A percentile compares a stretch with the other conserved stretches of the same genome.
Evolutionary conservation across 73 alveolate species (phyloP).

Genomic region (Tetrahymena malaccensis): DNA sequence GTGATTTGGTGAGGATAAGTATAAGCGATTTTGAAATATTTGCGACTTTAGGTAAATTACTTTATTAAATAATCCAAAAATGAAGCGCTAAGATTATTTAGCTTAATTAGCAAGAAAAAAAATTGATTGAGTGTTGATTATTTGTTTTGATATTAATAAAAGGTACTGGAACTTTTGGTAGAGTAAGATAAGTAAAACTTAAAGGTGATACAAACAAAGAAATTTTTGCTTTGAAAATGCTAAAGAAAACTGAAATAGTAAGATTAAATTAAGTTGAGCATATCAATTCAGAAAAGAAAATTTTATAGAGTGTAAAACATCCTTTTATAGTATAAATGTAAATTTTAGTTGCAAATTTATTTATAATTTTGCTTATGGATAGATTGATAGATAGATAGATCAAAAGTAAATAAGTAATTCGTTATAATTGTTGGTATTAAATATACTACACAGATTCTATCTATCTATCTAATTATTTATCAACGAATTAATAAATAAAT

Average conservation of each 20-base stretch:
- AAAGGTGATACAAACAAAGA: slow-evolving; percentile 46
- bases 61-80: neutral
- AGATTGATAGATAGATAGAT: slow-evolving; percentile 61
- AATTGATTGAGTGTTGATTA: neutral
- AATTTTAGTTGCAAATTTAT: slow-evolving; percentile 47
- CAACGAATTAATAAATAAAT: slow-evolving; percentile 62
- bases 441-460: neutral
- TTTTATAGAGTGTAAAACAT: slow-evolving; percentile 22
- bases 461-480: slow-evolving; percentile 60
- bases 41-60: neutral
- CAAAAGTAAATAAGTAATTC: neutral
- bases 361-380: too few species aligned
- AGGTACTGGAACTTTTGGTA: slow-evolving; percentile 97
- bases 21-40: neutral
- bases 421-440: neutral
- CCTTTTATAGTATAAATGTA: slow-evolving; percentile 40
- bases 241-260: slow-evolving; percentile 86
- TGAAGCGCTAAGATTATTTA: neutral
- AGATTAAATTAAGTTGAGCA: slow-evolving; percentile 71
- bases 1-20: neutral
- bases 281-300: slow-evolving; percentile 42
- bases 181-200: slow-evolving; percentile 84
- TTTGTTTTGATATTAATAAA: neutral
- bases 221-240: slow-evolving; percentile 89
- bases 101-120: neutral